Percentiles rank a stretch among this genome's conserved stretches.
phyloP scores from a whole-genome alignment of 805 yeast species.

The Wickerhamomyces tratensis region DNA sequence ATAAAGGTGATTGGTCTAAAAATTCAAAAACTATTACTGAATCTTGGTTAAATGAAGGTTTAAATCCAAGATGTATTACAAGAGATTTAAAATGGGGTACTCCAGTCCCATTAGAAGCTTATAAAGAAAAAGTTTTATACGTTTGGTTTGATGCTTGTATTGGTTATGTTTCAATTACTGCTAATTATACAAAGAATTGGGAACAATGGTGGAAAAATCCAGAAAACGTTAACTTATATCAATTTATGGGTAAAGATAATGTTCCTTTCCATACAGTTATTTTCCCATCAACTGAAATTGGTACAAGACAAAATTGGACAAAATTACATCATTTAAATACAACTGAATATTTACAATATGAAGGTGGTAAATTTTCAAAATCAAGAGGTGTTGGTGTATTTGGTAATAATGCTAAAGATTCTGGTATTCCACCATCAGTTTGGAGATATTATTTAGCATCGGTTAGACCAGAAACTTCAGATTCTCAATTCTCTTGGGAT shows the following conservation, averaged over 20 bases:
- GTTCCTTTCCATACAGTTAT: constrained; percentile 98
- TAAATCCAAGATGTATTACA: constrained; percentile 90
- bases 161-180: constrained; percentile 94
- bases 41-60: constrained; percentile 91
- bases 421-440: constrained; percentile 84
- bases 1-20: constrained; percentile 82
- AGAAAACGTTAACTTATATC: constrained; percentile 80
- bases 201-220: constrained; percentile 91
- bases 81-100: constrained; percentile 98
- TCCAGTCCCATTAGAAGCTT: constrained; percentile 87
- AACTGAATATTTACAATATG: constrained; percentile 95
- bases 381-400: constrained; percentile 98
- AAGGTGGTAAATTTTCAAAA: constrained; percentile 96
- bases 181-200: constrained; percentile 80
- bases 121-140: constrained; percentile 82
- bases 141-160: constrained; percentile 99
- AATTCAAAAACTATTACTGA: constrained; percentile 83
- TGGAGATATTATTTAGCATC: constrained; percentile 96
- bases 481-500: constrained; percentile 95
- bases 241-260: constrained; percentile 99
- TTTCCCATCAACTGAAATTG: constrained; percentile 88
- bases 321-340: constrained; percentile 84
- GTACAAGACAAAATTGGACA: constrained; percentile 87
- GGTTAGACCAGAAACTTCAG: constrained; percentile 91
- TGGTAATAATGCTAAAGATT: constrained; percentile 94